phyloP scores from a whole-genome alignment of 257 asterid genomes.

The Fraxinus anomala region DNA sequence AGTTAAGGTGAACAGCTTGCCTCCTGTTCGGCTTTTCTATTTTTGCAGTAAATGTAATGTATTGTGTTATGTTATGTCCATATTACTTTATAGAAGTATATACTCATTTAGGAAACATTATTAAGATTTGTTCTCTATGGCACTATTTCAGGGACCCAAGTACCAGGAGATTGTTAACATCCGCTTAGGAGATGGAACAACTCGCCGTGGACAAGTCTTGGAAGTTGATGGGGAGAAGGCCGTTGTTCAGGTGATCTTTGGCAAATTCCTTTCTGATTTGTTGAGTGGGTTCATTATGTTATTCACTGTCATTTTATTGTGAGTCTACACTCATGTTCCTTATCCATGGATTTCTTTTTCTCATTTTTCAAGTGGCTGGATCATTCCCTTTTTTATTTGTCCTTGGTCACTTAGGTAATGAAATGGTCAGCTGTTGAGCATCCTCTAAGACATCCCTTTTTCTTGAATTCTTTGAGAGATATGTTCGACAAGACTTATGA shows the following conservation, averaged over 20 bases:
- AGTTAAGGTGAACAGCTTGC: constrained; percentile 71
- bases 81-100: no score
- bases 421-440: not conserved
- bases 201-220: constrained; percentile 95
- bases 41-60: constrained; percentile 8
- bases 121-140: constrained; percentile 12
- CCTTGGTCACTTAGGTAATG: no score
- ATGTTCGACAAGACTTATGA: not conserved
- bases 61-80: not conserved
- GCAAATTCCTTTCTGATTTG: constrained; percentile 2
- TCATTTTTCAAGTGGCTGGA: no score
- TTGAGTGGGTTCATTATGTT: not conserved
- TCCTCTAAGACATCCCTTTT: constrained; percentile 15
- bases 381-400: no score
- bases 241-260: constrained; percentile 80
- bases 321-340: constrained; percentile 1
- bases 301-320: constrained; percentile 1
- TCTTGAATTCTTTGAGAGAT: constrained; percentile 23
- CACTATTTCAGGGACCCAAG: constrained; percentile 87
- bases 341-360: no score
- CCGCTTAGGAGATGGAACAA: constrained; percentile 93
- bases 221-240: constrained; percentile 99
- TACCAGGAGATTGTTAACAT: constrained; percentile 94
- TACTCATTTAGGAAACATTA: constrained; percentile 19
- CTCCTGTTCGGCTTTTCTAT: constrained; percentile 14